These are phyloP conservation scores for Sergeia podlipaevii DNA, from an alignment of 208 protist genomes.

Conservation along the genomic window DNA sequence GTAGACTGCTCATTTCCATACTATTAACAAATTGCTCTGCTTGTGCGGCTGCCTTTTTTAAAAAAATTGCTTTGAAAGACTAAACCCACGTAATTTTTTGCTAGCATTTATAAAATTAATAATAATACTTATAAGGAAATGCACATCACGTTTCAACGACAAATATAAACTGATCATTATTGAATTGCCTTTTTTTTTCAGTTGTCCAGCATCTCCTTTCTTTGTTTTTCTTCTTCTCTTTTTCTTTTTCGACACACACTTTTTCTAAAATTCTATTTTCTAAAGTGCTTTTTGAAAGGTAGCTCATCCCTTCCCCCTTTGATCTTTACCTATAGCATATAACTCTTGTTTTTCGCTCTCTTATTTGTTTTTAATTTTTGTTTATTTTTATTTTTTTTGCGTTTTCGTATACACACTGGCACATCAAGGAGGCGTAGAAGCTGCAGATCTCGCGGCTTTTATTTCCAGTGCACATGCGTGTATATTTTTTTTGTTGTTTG, in stretches of 20 bases:
- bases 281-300: background rate
- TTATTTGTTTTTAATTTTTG: constrained; percentile 1
- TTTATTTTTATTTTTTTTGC: constrained; percentile 4
- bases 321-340: no score
- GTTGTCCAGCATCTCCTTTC: background rate
- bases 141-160: background rate
- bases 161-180: no score
- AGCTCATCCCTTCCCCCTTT: no score
- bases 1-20: constrained; percentile 69
- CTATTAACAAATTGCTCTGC: constrained; percentile 32
- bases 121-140: background rate
- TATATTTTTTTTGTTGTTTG: no score
- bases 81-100: no score
- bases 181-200: constrained; percentile 7
- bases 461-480: no score
- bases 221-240: constrained; percentile 1
- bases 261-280: background rate
- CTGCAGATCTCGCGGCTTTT: no score
- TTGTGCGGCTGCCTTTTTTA: no score
- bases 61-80: no score
- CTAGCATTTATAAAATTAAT: no score
- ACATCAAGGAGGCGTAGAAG: no score
- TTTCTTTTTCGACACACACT: background rate
- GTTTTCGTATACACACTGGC: background rate
- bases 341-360: no score